phyloP scores from a whole-genome alignment of 257 asterid genomes.

The Penstemon newberryi region DNA sequence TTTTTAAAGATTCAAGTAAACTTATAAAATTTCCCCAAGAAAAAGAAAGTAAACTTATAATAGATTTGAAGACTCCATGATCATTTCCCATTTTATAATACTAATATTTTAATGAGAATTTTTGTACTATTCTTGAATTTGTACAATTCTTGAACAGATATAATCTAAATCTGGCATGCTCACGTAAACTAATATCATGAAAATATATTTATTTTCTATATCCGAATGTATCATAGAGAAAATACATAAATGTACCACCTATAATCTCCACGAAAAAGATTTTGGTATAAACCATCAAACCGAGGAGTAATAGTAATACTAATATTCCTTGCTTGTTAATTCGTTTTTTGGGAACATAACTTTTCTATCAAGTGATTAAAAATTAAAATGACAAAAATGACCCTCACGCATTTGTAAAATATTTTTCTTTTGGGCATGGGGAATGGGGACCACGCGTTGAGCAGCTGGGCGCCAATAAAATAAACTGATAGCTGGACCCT shows the following conservation, averaged over 20 bases:
- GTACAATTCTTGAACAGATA: too few relatives aligned
- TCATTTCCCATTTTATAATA: too few relatives aligned
- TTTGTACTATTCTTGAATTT: too few relatives aligned
- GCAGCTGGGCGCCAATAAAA: slow-evolving; percentile 32
- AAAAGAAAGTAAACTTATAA: too few relatives aligned
- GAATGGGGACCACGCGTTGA: slow-evolving; percentile 34
- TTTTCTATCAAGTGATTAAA: neutral
- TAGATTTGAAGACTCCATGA: too few relatives aligned
- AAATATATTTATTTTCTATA: neutral
- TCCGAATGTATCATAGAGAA: neutral
- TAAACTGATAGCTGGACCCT: slow-evolving; percentile 21
- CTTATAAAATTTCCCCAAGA: too few relatives aligned
- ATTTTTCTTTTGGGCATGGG: neutral
- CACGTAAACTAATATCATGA: too few relatives aligned
- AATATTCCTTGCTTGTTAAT: slow-evolving; percentile 33
- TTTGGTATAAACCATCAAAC: neutral
- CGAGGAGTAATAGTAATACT: neutral
- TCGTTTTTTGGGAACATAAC: slow-evolving; percentile 25
- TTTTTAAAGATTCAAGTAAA: too few relatives aligned
- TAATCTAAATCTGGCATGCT: too few relatives aligned
- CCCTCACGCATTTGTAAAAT: slow-evolving; percentile 28
- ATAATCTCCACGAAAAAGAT: neutral
- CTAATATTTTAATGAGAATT: too few relatives aligned
- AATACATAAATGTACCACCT: slow-evolving; percentile 13
- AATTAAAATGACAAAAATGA: slow-evolving; percentile 25